These are phyloP conservation scores for Phytophthora brassicae DNA, from an alignment of 352 stramenopile genomes.

Conservation along the genomic window DNA sequence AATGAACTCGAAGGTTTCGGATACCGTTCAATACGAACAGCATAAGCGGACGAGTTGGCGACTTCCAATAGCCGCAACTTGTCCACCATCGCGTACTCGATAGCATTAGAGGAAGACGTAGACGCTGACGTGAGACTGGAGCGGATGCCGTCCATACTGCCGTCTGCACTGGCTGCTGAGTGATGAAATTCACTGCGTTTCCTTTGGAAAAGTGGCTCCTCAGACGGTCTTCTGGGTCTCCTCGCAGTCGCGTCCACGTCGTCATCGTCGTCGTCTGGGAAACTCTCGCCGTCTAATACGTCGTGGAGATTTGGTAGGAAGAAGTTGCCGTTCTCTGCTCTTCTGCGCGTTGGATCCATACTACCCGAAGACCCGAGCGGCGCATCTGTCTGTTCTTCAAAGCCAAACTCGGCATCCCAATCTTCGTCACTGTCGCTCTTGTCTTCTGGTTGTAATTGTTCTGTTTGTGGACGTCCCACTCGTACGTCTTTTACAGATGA, in stretches of 20 bases:
- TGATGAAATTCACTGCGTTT: slow-evolving; percentile 41
- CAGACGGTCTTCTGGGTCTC: slow-evolving; percentile 33
- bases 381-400: slow-evolving; percentile 53
- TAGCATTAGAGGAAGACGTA: slow-evolving; percentile 35
- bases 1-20: slow-evolving; percentile 71
- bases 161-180: slow-evolving; percentile 41
- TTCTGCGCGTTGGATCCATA: slow-evolving; percentile 58
- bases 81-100: slow-evolving; percentile 69
- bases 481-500: slow-evolving; percentile 21
- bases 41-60: slow-evolving; percentile 70
- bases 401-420: slow-evolving; percentile 84
- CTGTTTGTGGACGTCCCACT: background rate
- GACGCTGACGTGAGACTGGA: slow-evolving; percentile 57
- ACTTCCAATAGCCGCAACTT: slow-evolving; percentile 74
- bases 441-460: slow-evolving; percentile 2
- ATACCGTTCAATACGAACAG: slow-evolving; percentile 78
- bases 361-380: slow-evolving; percentile 32
- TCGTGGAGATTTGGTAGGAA: slow-evolving; percentile 79
- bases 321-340: slow-evolving; percentile 83
- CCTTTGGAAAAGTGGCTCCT: slow-evolving; percentile 71
- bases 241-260: slow-evolving; percentile 24
- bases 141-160: slow-evolving; percentile 54
- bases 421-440: slow-evolving; percentile 39
- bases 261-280: slow-evolving; percentile 47
- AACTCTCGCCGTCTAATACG: slow-evolving; percentile 71